Evolutionary conservation across 805 yeast species (phyloP).

Genomic region (Ogataea philodendri): DNA sequence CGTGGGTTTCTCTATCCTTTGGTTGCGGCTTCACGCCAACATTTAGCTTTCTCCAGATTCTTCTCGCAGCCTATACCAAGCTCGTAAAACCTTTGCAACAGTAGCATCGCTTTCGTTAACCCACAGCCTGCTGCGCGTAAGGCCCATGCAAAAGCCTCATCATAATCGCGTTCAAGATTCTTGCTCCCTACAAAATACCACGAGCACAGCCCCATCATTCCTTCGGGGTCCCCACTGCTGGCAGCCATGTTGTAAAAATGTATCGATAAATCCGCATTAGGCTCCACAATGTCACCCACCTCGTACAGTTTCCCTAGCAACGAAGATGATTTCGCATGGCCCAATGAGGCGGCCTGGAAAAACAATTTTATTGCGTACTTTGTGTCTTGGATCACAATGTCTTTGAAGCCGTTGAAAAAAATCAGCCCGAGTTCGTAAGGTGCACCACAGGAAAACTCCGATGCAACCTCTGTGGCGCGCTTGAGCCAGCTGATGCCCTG

Average conservation of each 20-base stretch:
- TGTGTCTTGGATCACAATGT: slow-evolving; percentile 79
- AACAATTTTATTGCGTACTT: slow-evolving; percentile 83
- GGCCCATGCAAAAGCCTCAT: slow-evolving; percentile 95
- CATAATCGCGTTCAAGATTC: slow-evolving; percentile 76
- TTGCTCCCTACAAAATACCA: slow-evolving; percentile 94
- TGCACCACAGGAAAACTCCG: slow-evolving; percentile 84
- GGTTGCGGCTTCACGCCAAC: slow-evolving; percentile 71
- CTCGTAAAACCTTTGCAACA: slow-evolving; percentile 80
- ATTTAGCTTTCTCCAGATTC: slow-evolving; percentile 54
- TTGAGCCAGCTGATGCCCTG: slow-evolving; percentile 91
- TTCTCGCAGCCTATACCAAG: slow-evolving; percentile 81
- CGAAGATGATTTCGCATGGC: slow-evolving; percentile 78
- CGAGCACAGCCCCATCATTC: slow-evolving; percentile 93
- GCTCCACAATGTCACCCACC: slow-evolving; percentile 69
- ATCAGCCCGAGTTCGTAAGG: slow-evolving; percentile 90
- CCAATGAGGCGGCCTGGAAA: slow-evolving; percentile 84
- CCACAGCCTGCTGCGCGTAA: slow-evolving; percentile 75
- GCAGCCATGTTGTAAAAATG: slow-evolving; percentile 95
- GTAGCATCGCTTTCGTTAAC: slow-evolving; percentile 77
- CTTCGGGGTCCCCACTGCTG: slow-evolving; percentile 76
- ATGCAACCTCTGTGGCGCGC: slow-evolving; percentile 82
- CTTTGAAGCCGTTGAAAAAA: slow-evolving; percentile 79
- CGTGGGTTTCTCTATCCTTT: no score
- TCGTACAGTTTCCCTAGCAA: slow-evolving; percentile 83
- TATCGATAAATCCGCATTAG: slow-evolving; percentile 78